Conservation (phyloP, 176 grass and related monocot genomes). For the Triticum timopheevii region DNA sequence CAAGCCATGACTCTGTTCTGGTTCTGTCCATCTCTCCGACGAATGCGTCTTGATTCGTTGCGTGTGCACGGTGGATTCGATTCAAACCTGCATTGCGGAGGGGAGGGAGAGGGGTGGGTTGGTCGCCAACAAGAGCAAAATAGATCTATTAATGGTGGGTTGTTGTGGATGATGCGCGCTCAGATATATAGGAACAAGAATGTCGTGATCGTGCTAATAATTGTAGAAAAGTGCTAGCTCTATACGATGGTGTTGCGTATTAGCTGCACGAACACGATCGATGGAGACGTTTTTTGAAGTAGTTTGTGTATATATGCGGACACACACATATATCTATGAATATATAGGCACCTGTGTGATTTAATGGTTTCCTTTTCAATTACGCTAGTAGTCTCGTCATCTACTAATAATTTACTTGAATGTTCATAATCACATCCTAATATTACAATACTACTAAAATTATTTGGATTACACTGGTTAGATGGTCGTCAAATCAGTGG, state of each 20-base stretch:
- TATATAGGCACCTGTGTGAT: no score
- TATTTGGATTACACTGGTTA: no score
- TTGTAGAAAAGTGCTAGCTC: neutral
- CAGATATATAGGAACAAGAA: neutral
- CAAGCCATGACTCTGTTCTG: no score
- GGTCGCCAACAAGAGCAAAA: neutral
- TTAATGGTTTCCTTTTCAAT: no score
- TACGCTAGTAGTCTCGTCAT: no score
- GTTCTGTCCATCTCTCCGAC: neutral
- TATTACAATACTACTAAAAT: no score
- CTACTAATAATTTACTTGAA: no score
- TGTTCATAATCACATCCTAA: no score
- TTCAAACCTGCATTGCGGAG: neutral
- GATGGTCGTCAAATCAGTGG: no score
- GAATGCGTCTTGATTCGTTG: constrained; percentile 17
- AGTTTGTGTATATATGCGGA: neutral
- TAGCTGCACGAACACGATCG: neutral
- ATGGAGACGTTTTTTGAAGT: neutral
- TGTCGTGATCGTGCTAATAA: neutral
- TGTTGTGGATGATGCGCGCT: neutral
- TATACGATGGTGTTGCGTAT: neutral
- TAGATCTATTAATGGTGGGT: constrained; percentile 5
- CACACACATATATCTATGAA: neutral
- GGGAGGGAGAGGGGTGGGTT: neutral
- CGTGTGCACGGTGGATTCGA: neutral